Base-by-base conservation (phyloP, 2,329 filamentous ascomycete species). In the Fusarium secorum region DNA sequence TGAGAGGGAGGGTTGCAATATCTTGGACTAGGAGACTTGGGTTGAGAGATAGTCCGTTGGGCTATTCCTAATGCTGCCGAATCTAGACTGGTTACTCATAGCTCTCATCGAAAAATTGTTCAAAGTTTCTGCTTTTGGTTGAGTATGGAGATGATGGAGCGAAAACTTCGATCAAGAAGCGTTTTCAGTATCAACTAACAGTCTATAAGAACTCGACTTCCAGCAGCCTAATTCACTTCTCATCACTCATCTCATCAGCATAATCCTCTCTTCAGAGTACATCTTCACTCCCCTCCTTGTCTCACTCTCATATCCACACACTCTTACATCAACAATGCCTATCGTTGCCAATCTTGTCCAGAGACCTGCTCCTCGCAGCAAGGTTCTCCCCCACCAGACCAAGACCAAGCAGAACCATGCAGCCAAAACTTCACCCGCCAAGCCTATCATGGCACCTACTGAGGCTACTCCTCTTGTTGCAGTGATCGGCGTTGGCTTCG, bases 401-500 rank as follows among this genome's bases (percentile, higher is more conserved):
- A 57, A 65, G 26, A 26, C 35, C 9, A 59, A 66, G 20, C 30
- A 42, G 17, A 22, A 14, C n/a, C 17, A 28, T 39, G 28, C 18
- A 57, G 32, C 33, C 44, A 57, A 57, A 38, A 51, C 39, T 30
- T 42, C 49, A 28, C 1, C 30, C 2, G 6, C 39, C 49, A 67
- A 63, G 44, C 18, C 5, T 3, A 46, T 17, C 15, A 11, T 45
- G 14, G 15, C 35, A 42, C 39, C 54, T 20, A 35, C 22, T 51
- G 45, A 68, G 20, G 54, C 59, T 52, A 65, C 58, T 20, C 79
- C 81, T 7, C 51, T 82, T n/a, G 80, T 86, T 2, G 84, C 83
- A 53, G 80, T 87, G 28, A 82, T 87, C 24, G 85, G 85, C 13
- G 83, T 86, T 6, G 85, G 85, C 28, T 87, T 86, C 68, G 85